Evolutionary conservation across 306 rosid species (phyloP).

Genomic region (Castanopsis chinensis): DNA sequence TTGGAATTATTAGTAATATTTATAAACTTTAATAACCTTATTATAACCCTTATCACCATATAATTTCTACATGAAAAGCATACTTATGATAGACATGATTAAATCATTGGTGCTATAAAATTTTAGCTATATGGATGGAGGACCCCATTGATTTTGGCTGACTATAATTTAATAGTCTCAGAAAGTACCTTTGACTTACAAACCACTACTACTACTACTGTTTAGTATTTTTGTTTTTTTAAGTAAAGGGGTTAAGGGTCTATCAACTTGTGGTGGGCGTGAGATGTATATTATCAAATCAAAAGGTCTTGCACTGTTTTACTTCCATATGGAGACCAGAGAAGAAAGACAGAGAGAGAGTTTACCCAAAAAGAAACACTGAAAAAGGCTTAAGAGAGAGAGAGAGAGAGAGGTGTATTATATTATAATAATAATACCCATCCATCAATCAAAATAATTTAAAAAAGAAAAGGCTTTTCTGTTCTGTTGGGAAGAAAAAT

Average conservation of each 20-base stretch:
- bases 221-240: background rate
- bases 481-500: constrained; percentile 44
- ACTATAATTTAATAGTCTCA: too few relatives aligned
- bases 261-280: constrained; percentile 28
- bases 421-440: constrained; percentile 20
- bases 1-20: background rate
- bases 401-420: constrained; percentile 24
- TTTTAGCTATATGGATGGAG: constrained; percentile 17
- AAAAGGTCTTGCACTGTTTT: constrained; percentile 22
- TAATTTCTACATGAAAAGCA: background rate
- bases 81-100: constrained; percentile 33
- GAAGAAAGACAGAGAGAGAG: constrained; percentile 24
- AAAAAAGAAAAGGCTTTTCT: constrained; percentile 34
- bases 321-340: constrained; percentile 8
- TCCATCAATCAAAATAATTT: constrained; percentile 15
- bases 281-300: constrained; percentile 26
- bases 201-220: too few relatives aligned
- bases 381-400: constrained; percentile 7
- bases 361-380: background rate
- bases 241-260: background rate
- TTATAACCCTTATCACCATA: constrained; percentile 3
- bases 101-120: constrained; percentile 22
- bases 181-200: too few relatives aligned
- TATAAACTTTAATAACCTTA: background rate
- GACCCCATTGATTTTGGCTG: background rate